These are phyloP conservation scores for Trifolium fragiferum DNA, from an alignment of 306 rosid genomes.

Conservation along the genomic window DNA sequence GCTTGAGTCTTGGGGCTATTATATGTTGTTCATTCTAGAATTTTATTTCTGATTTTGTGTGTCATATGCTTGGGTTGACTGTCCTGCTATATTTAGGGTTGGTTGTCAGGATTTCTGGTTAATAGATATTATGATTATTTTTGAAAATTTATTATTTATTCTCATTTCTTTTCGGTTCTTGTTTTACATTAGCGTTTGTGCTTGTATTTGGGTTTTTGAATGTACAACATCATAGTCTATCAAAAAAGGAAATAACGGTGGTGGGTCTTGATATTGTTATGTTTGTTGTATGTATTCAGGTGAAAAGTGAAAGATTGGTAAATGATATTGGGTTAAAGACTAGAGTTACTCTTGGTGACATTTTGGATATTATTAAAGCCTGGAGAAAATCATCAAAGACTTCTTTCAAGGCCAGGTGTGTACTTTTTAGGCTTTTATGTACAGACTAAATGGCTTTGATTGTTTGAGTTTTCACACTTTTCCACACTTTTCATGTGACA, in stretches of 20 bases:
- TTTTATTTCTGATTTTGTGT: slow-evolving; percentile 21
- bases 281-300: slow-evolving; percentile 57
- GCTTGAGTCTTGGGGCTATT: slow-evolving; percentile 11
- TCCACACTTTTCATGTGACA: background rate
- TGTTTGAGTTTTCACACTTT: background rate
- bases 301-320: slow-evolving; percentile 65
- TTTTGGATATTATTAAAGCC: slow-evolving; percentile 60
- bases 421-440: slow-evolving; percentile 1
- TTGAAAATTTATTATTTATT: background rate
- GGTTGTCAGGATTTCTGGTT: slow-evolving; percentile 3
- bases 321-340: slow-evolving; percentile 81
- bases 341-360: slow-evolving; percentile 68
- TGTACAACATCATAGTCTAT: background rate
- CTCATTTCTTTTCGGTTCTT: background rate
- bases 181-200: background rate
- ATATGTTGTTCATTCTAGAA: slow-evolving; percentile 6
- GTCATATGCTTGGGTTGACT: slow-evolving; percentile 12
- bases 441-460: slow-evolving; percentile 7
- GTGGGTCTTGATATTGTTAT: slow-evolving; percentile 20
- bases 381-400: slow-evolving; percentile 62
- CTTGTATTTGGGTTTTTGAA: slow-evolving; percentile 37
- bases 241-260: background rate
- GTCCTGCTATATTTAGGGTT: slow-evolving; percentile 15
- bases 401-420: slow-evolving; percentile 77
- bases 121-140: slow-evolving; percentile 28